Evolutionary conservation across 305 asterid genomes (phyloP).

Genomic region (Fraxinus paxiana): DNA sequence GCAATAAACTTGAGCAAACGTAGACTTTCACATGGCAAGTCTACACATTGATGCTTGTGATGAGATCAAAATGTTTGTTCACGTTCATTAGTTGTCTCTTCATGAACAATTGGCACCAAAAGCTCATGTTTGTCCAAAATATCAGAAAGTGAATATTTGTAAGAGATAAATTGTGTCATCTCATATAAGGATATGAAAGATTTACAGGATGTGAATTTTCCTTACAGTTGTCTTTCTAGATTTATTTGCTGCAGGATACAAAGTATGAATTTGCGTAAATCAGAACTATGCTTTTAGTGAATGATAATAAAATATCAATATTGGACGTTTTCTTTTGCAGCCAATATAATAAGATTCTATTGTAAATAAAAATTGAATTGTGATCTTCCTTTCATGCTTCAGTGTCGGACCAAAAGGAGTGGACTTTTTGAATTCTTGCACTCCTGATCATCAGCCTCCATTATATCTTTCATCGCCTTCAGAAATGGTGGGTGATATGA

Average conservation of each 20-base stretch:
- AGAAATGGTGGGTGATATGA: constrained; percentile 53
- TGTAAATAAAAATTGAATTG: constrained; percentile 21
- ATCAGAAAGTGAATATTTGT: background rate
- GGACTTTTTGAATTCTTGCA: constrained; percentile 70
- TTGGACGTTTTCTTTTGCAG: constrained; percentile 13
- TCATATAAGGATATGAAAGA: background rate
- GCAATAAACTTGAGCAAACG: background rate
- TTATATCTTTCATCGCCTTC: constrained; percentile 55
- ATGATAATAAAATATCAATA: background rate
- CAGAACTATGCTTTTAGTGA: background rate
- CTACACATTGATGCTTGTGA: background rate
- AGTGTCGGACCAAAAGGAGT: constrained; percentile 78
- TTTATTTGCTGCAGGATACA: background rate
- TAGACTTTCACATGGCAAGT: background rate
- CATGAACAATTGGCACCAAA: background rate
- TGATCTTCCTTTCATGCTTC: constrained; percentile 31
- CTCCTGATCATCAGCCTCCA: constrained; percentile 91
- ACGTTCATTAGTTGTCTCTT: background rate
- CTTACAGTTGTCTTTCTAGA: constrained; percentile 1
- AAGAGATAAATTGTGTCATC: background rate
- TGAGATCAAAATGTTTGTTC: constrained; percentile 5
- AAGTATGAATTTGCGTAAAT: background rate
- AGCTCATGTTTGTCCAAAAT: background rate
- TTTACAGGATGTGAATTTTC: background rate
- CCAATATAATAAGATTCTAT: constrained; percentile 9